Base-by-base conservation (phyloP, 768 basidiomycete genomes). In the Boletus vermiculosoides region DNA sequence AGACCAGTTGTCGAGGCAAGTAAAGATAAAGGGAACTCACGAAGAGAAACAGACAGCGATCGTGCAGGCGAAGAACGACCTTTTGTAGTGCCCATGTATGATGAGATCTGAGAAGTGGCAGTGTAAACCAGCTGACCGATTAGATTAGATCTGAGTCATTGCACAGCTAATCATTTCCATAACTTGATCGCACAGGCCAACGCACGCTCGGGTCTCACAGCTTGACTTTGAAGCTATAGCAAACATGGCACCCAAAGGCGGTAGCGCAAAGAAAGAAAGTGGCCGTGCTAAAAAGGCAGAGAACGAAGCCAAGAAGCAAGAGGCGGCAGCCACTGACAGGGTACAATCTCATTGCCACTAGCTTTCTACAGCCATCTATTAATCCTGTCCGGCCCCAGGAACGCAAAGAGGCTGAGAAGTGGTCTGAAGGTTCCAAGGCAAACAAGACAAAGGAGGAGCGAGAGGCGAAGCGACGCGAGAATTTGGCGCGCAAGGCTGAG, bases 251-350 rank as follows among this genome's bases (percentile, higher is more conserved):
- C 94, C 94, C 1, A 92, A 92, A 73, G 90, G 87, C 59, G 84
- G 81, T 63, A 96, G 94, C 78, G 79, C 91, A 55, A 97, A 96
- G 85, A 96, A 96, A 71, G 94, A 96, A 73, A 74, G 84, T 42
- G 94, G 94, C 5, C 75, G 90, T 52, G 88, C 94, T 1, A 94
- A 92, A 76, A 97, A 97, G 72, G 91, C 91, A 25, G 90, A 94
- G 68, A 94, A 93, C 68, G 91, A 92, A 68, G 78, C 82, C 10
- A 92, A 88, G 78, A 94, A 94, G 73, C 80, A 83, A 59, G 83
- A 80, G 7, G 79, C 77, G 5, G 85, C 79, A 0, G 78, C 77
- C 12, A 79, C 78, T 9, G 89, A 84, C 13, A 85, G 81, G 75
- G 91, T 86, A 49, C 47, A 69, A 65, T 52, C 39, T 28, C 23